phyloP scores from a whole-genome alignment of 2,329 filamentous ascomycete species.

The Helminthosporium solani region DNA sequence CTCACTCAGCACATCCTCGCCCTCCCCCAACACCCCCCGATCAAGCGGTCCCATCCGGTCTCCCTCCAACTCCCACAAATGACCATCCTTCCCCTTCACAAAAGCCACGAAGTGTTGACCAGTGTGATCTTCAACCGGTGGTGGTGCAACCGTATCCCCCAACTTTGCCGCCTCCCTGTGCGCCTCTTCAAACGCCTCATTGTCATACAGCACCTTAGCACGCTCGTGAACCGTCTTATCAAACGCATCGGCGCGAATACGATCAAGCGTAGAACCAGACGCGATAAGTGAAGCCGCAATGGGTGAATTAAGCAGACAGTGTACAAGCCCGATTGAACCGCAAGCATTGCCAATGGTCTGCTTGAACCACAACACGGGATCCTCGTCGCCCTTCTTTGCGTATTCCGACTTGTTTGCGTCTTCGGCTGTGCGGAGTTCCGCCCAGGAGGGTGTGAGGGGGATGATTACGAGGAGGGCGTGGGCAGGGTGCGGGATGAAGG shows the following conservation, averaged over 20 bases:
- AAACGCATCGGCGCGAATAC: conserved; percentile 47
- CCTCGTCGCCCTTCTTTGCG: conserved; percentile 47
- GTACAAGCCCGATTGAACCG: conserved; percentile 59
- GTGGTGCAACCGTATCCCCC: conserved; percentile 44
- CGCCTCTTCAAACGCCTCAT: conserved; percentile 45
- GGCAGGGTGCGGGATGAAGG: conserved; percentile 55
- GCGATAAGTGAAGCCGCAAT: conserved; percentile 46
- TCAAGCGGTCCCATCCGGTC: conserved; percentile 48
- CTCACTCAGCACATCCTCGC: conserved; percentile 49
- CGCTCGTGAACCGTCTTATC: conserved; percentile 48
- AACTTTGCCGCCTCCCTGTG: conserved; percentile 46
- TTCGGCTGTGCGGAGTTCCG: conserved; percentile 45
- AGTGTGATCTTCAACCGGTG: conserved; percentile 24
- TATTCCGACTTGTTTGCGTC: conserved; percentile 47
- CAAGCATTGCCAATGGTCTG: conserved; percentile 62
- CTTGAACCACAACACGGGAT: conserved; percentile 60
- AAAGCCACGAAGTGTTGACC: conserved; percentile 51
- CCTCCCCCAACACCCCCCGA: conserved; percentile 41
- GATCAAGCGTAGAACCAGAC: conserved; percentile 47
- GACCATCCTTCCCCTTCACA: conserved; percentile 48
- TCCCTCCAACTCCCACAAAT: conserved; percentile 52
- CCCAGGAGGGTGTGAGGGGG: conserved; percentile 44
- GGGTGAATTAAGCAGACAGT: conserved; percentile 54
- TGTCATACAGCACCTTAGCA: conserved; percentile 56
- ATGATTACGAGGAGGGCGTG: conserved; percentile 57